Percentiles rank a stretch among this genome's conserved stretches.
Conservation (phyloP, 2,329 filamentous ascomycete genomes). For the Apiospora sp. region DNA sequence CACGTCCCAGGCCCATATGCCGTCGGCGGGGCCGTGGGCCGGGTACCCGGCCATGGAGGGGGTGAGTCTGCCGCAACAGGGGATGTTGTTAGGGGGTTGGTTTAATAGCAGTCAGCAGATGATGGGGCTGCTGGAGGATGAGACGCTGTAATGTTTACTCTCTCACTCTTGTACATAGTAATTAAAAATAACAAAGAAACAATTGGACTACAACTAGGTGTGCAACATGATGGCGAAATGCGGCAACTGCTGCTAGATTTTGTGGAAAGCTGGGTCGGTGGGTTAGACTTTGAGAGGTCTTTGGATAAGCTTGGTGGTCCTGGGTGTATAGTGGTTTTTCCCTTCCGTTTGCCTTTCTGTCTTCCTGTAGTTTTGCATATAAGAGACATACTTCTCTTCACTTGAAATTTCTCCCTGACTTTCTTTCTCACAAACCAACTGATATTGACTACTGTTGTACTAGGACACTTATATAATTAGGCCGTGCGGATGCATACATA, state of each 20-base stretch:
- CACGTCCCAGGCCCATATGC: slow-evolving; percentile 23
- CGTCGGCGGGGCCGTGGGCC: slow-evolving; percentile 31
- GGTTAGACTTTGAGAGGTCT: background rate
- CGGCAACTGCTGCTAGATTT: background rate
- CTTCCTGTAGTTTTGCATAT: too few relatives aligned
- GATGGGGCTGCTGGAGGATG: slow-evolving; percentile 70
- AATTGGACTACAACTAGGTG: background rate
- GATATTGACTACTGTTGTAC: too few relatives aligned
- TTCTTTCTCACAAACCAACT: too few relatives aligned
- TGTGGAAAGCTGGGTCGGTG: background rate
- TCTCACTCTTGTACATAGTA: background rate
- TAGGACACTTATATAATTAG: too few relatives aligned
- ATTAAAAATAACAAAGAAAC: background rate
- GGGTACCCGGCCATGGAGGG: slow-evolving; percentile 1
- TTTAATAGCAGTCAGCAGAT: slow-evolving; percentile 72
- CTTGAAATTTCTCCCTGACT: too few relatives aligned
- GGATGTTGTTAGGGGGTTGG: slow-evolving; percentile 67
- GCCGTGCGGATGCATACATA: too few relatives aligned
- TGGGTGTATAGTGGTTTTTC: background rate
- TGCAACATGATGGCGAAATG: background rate
- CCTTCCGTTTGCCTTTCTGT: background rate
- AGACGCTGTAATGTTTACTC: slow-evolving; percentile 38
- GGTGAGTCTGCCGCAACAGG: slow-evolving; percentile 35
- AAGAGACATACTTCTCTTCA: too few relatives aligned
- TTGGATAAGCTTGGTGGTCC: background rate